Evolutionary conservation across 2,329 filamentous ascomycete species (phyloP).

Genomic region (Catunica adiposa): DNA sequence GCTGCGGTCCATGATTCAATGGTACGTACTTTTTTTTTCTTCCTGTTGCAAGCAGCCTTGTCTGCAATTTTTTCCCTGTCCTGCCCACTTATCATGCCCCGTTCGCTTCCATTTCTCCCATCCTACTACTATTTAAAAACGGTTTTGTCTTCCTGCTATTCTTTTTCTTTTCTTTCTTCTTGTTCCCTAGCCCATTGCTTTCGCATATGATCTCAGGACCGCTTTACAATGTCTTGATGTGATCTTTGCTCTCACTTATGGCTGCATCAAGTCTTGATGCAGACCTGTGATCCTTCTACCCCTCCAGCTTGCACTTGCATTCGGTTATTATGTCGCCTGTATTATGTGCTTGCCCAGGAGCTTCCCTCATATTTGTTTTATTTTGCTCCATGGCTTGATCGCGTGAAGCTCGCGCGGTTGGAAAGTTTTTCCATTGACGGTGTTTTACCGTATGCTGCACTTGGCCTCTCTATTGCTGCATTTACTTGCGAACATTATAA

Average conservation of each 20-base stretch:
- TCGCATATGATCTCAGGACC: background rate
- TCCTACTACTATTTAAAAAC: background rate
- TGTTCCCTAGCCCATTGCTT: background rate
- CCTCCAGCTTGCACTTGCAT: background rate
- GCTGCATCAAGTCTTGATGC: background rate
- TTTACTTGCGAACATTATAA: background rate
- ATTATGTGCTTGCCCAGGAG: background rate
- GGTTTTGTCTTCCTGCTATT: background rate
- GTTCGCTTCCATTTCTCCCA: constrained; percentile 4
- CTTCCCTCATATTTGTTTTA: background rate
- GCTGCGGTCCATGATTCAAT: constrained; percentile 74
- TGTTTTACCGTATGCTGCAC: background rate
- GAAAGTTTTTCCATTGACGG: background rate
- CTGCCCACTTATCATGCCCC: constrained; percentile 14
- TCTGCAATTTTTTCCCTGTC: constrained; percentile 14
- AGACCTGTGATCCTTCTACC: background rate
- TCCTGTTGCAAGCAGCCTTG: background rate
- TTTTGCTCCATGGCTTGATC: background rate
- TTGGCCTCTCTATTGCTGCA: background rate
- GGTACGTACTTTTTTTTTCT: constrained; percentile 43
- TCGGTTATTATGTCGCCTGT: background rate
- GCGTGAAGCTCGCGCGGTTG: background rate
- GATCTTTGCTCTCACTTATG: background rate
- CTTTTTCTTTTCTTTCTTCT: background rate
- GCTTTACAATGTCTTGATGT: background rate